Evolutionary conservation across 2,329 filamentous ascomycete species (phyloP).

Genomic region (Fusarium acutatum): DNA sequence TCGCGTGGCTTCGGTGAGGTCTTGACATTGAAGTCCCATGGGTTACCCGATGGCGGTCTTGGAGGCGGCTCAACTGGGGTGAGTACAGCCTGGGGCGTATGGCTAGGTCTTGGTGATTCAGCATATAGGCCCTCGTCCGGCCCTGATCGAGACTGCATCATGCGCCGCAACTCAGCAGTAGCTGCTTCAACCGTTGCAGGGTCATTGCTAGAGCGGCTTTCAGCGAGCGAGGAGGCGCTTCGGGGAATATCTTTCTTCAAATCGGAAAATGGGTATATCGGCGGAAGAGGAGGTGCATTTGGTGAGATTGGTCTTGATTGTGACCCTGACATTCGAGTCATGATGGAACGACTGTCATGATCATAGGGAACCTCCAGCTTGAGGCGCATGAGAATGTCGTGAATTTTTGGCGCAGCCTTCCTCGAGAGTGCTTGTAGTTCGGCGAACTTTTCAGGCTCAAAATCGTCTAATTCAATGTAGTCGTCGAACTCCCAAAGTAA

Average conservation of each 20-base stretch:
- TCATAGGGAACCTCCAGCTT: slow-evolving; percentile 54
- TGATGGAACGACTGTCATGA: slow-evolving; percentile 40
- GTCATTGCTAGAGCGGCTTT: slow-evolving; percentile 18
- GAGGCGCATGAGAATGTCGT: slow-evolving; percentile 63
- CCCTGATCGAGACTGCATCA: slow-evolving; percentile 42
- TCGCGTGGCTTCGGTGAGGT: slow-evolving; percentile 31
- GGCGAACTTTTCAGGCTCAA: slow-evolving; percentile 59
- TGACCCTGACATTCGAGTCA: slow-evolving; percentile 38
- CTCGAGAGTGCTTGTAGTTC: slow-evolving; percentile 59
- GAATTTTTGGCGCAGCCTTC: slow-evolving; percentile 57
- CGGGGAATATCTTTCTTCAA: slow-evolving; percentile 14
- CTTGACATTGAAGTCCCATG: slow-evolving; percentile 50
- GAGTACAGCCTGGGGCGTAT: slow-evolving; percentile 12
- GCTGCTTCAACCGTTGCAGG: slow-evolving; percentile 42
- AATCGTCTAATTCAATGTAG: slow-evolving; percentile 58
- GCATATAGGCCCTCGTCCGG: slow-evolving; percentile 39
- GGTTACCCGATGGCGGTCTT: slow-evolving; percentile 52
- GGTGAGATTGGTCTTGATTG: slow-evolving; percentile 44
- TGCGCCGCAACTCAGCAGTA: slow-evolving; percentile 41
- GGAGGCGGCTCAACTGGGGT: slow-evolving; percentile 40
- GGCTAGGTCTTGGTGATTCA: slow-evolving; percentile 10
- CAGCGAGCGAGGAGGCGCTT: slow-evolving; percentile 15
- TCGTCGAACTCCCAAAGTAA: slow-evolving; percentile 67
- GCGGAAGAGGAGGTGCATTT: slow-evolving; percentile 36
- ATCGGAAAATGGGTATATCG: slow-evolving; percentile 31